Conservation (phyloP, 2,329 filamentous ascomycete genomes). For the Venturia effusa region DNA sequence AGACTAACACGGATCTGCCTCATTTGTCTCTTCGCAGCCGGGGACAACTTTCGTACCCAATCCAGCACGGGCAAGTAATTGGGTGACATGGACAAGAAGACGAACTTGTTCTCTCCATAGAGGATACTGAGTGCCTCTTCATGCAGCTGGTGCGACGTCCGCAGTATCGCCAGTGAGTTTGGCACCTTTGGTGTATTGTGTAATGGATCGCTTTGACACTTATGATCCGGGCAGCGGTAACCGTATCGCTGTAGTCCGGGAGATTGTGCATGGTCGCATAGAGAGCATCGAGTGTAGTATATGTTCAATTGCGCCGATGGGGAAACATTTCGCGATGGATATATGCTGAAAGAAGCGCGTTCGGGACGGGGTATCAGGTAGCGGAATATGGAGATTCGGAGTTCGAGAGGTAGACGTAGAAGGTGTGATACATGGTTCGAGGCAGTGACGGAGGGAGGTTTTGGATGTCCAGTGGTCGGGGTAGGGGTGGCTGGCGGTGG, state of each 20-base stretch:
- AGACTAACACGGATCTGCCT: conserved; percentile 23
- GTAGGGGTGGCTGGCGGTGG: neutral
- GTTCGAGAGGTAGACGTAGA: conserved; percentile 27
- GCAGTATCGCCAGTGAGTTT: conserved; percentile 23
- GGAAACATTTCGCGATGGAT: neutral
- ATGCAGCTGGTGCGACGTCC: conserved; percentile 27
- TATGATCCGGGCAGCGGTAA: neutral
- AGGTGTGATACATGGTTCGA: conserved; percentile 17
- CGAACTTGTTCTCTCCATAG: conserved; percentile 29
- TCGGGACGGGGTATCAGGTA: conserved; percentile 23
- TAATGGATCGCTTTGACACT: neutral
- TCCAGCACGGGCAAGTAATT: conserved; percentile 29
- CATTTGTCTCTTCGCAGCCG: conserved; percentile 26
- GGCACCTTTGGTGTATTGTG: neutral
- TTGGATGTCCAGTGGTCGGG: neutral
- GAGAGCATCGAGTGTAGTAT: conserved; percentile 24
- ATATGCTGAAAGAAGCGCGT: conserved; percentile 16
- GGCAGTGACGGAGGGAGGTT: neutral
- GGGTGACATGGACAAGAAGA: conserved; percentile 25
- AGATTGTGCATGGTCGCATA: conserved; percentile 37
- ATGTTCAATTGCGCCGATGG: conserved; percentile 12
- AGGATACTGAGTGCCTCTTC: conserved; percentile 27
- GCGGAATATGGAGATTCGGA: conserved; percentile 27
- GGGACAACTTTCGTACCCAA: conserved; percentile 27
- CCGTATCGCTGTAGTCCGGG: conserved; percentile 16